Base-by-base conservation (phyloP, 2,329 filamentous ascomycete genomes). In the Neocatenulostroma microsporum region DNA sequence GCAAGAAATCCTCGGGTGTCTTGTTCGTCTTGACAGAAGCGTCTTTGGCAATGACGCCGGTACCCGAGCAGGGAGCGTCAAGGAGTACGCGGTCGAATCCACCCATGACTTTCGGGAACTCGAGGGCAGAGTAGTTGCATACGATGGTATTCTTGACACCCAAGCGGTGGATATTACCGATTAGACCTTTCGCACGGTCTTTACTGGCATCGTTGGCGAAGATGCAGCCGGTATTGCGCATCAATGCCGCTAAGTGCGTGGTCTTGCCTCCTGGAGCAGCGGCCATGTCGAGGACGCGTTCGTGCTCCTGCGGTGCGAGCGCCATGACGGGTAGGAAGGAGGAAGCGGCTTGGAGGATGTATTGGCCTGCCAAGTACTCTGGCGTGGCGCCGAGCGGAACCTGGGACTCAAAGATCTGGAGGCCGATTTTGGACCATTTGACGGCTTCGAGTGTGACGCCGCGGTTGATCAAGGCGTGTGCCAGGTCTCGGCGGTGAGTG, bases 291-390 rank as follows among this genome's bases (percentile, higher is more conserved):
- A 98, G 79, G 34, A 93, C 75, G 23, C 91, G 79, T 68, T 98
- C 89, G 51, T 87, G 74, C 62, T 94, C 85, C 63, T 96, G 89
- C 0, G 91, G 91, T 5, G 85, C 88, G 10, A 98, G 75, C 8
- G 91, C 89, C 87, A 98, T 96, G 55, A 95, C 91, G 46, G 91
- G 91, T 33, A 98, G 73, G 70, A 98, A 98, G 13, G 88, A 95
- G 5, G 85, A 93, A 0, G 91, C 91, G 1, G 91, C 91, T 68
- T 98, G 91, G 10, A 98, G 75, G 52, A 98, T 96, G 68, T 98
- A 98, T 63, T 98, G 87, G 13, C 91, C 91, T 12, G 89, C 88
- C 10, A 98, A 77, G 62, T 98, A 98, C 64, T 98, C 91, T 8
- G 91, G 91, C 1, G 91, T 98, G 19, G 91, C 91, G 73, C 88